Evolutionary conservation across 139 green algal genomes (phyloP), one percentile per base, ranked within the genome.

Genomic region (Micromonas commoda): DNA sequence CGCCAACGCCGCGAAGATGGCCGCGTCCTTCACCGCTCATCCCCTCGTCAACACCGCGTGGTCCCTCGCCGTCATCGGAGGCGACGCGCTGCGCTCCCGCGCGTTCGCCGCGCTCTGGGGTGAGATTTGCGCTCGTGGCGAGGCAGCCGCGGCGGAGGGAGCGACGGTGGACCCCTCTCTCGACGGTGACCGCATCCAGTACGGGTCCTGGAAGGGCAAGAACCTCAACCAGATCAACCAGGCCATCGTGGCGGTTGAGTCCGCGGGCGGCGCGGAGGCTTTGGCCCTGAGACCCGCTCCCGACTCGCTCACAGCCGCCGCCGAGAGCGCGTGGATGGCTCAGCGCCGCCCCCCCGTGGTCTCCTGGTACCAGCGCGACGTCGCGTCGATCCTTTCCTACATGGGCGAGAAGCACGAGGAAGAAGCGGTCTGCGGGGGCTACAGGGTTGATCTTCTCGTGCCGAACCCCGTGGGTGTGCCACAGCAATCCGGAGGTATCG

Each of bases 361-460:
- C 5, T 75, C 68, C 19, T 75, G 68, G 68, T 75, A 61, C 38
- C 68, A 75, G 33, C 68, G 68, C 37, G 68, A 75, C 33, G 68
- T 75, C 24, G 35, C 26, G 1, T 38, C 68, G 35, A 75, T 75
- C 53, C 33, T 75, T 0, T 75, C 68, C 21, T 75, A 75, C 68
- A 75, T 75, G 68, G 68, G 68, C 38, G 68, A 75, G 29, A 75
- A 75, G 68, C 53, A 75, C 68, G 68, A 75, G 37, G 68, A 75
- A 75, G 68, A 75, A 34, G 68, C 68, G n/a, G 23, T 75, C 3
- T 38, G 52, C 26, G 37, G 20, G 1, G 68, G 68, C 16, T 75
- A 75, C 38, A 29, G 68, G 13, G 31, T 38, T 5, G 68, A 75
- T 63, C n/a, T 75, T 23, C 38, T 61, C 19, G 6, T 75, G 4